Conservation (phyloP, 305 asterid species). For the Fraxinus paxiana region DNA sequence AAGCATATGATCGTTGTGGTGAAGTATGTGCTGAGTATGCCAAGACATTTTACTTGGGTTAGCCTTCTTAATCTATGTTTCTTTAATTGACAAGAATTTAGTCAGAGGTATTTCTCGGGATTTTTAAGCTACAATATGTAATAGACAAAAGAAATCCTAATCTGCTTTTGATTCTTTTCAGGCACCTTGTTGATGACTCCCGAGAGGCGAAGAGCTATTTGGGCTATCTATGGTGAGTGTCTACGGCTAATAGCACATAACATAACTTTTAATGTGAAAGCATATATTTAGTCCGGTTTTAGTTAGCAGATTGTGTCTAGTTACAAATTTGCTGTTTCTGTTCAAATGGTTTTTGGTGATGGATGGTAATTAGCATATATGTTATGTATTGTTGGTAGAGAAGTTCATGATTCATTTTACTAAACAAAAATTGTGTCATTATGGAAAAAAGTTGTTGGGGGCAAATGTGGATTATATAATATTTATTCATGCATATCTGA, state of each 20-base stretch:
- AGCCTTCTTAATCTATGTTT: slow-evolving; percentile 30
- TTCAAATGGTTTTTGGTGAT: not conserved
- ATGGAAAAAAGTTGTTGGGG: not conserved
- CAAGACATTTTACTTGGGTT: slow-evolving; percentile 92
- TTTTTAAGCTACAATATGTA: not conserved
- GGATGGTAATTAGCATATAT: not conserved
- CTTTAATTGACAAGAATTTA: slow-evolving; percentile 22
- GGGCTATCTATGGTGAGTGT: slow-evolving; percentile 92
- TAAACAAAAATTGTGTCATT: not conserved
- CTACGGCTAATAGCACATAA: slow-evolving; percentile 5
- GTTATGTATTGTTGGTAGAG: not conserved
- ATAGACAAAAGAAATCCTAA: not conserved
- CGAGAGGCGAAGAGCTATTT: slow-evolving; percentile 83
- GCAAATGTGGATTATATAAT: not conserved
- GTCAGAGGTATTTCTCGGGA: not conserved
- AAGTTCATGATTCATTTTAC: not conserved
- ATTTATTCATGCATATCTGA: not conserved
- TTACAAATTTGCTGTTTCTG: not conserved
- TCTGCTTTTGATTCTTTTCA: slow-evolving; percentile 32
- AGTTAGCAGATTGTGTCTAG: not conserved
- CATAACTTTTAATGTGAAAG: not conserved
- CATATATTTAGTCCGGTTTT: not conserved
- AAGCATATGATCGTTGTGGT: slow-evolving; percentile 90
- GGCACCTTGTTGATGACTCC: slow-evolving; percentile 95
- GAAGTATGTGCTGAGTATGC: slow-evolving; percentile 98